A percentile compares a stretch with the other conserved stretches of the same genome.
Conservation (phyloP, 768 basidiomycete genomes). For the Pleurotus citrinopileatus region DNA sequence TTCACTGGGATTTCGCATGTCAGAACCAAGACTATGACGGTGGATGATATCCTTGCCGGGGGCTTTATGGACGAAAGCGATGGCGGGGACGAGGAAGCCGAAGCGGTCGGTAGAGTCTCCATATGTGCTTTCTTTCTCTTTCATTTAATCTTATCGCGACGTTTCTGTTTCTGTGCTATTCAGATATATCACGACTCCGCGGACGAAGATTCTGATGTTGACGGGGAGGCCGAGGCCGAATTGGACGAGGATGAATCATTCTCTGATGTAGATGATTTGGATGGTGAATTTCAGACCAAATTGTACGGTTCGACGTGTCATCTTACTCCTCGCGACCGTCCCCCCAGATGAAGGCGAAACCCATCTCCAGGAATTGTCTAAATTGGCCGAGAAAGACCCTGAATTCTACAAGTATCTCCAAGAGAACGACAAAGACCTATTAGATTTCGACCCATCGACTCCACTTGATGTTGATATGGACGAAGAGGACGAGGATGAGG, state of each 20-base stretch:
- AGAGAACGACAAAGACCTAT: constrained; percentile 91
- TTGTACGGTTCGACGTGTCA: not conserved
- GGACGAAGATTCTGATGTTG: constrained; percentile 26
- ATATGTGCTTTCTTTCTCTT: constrained; percentile 1
- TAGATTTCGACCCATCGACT: constrained; percentile 64
- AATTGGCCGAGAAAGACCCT: constrained; percentile 94
- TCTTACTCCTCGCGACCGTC: not conserved
- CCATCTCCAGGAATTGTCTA: constrained; percentile 81
- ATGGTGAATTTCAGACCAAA: constrained; percentile 38
- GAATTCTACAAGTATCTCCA: constrained; percentile 98
- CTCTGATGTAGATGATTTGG: constrained; percentile 76
- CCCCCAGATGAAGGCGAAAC: constrained; percentile 61
- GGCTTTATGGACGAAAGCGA: constrained; percentile 69
- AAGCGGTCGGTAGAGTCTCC: constrained; percentile 14
- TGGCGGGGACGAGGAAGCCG: constrained; percentile 37
- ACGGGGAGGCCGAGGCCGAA: constrained; percentile 41
- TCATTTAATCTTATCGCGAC: not conserved
- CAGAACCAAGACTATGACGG: constrained; percentile 56
- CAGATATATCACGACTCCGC: constrained; percentile 9
- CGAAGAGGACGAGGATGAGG: constrained; percentile 43
- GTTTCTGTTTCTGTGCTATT: not conserved
- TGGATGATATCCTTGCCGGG: constrained; percentile 74
- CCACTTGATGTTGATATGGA: constrained; percentile 24
- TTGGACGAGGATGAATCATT: constrained; percentile 62
- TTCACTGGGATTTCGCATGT: constrained; percentile 15